phyloP scores from a whole-genome alignment of 2,329 filamentous ascomycete species.

The Cryphonectria carpinicola region DNA sequence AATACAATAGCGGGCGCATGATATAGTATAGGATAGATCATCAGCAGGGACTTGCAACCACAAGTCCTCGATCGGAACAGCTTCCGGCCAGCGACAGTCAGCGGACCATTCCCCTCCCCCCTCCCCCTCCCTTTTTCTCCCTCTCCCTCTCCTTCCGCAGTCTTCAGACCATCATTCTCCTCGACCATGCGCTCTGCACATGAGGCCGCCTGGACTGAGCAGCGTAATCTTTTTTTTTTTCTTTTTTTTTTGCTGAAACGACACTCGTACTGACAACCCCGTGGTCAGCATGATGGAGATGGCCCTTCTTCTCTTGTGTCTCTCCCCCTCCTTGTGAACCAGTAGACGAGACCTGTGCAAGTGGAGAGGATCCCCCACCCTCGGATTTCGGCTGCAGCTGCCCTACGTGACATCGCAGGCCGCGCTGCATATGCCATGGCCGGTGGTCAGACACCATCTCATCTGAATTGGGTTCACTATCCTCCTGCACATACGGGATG shows the following conservation, averaged over 20 bases:
- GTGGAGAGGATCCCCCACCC: neutral
- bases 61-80: constrained; percentile 32
- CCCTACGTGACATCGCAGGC: constrained; percentile 21
- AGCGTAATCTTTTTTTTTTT: neutral
- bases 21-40: constrained; percentile 21
- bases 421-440: constrained; percentile 10
- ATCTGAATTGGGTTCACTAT: neutral
- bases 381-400: constrained; percentile 22
- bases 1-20: neutral
- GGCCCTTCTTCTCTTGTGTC: neutral
- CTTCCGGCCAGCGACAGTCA: constrained; percentile 8
- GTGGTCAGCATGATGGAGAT: neutral
- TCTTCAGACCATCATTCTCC: constrained; percentile 12
- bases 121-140: neutral
- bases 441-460: neutral
- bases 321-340: neutral
- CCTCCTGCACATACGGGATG: neutral
- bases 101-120: neutral
- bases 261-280: neutral
- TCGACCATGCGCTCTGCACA: neutral
- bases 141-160: neutral
- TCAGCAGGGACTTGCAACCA: constrained; percentile 37
- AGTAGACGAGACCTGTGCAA: neutral
- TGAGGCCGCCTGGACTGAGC: neutral
- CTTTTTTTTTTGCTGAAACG: neutral